These are phyloP conservation scores for Alnus glutinosa DNA, from an alignment of 306 rosid genomes.

Conservation along the genomic window DNA sequence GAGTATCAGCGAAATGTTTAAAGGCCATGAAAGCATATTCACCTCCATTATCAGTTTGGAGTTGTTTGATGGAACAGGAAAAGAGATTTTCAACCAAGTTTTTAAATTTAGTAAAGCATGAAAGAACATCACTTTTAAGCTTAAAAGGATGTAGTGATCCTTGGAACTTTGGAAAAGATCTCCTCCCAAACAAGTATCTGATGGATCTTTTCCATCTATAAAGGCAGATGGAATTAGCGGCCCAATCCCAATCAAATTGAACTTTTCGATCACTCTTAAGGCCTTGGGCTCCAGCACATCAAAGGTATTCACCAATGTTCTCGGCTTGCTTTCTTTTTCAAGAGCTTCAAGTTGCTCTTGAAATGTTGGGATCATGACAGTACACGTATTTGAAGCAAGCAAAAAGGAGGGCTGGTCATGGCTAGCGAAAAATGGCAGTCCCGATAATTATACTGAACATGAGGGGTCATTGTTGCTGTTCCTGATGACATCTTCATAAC, in stretches of 20 bases:
- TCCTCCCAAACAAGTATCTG: slow-evolving; percentile 42
- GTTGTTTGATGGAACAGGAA: no score
- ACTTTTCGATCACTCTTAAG: slow-evolving; percentile 12
- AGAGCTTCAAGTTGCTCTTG: slow-evolving; percentile 15
- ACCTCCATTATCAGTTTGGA: no score
- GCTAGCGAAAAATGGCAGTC: slow-evolving; percentile 19
- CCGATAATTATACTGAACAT: not conserved
- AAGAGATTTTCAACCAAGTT: no score
- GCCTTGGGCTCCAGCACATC: slow-evolving; percentile 39
- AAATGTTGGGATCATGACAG: not conserved
- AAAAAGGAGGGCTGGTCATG: slow-evolving; percentile 43
- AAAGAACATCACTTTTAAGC: no score
- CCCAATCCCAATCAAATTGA: slow-evolving; percentile 44
- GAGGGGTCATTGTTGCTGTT: not conserved
- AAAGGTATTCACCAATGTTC: slow-evolving; percentile 36
- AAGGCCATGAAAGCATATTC: no score
- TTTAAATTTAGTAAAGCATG: no score
- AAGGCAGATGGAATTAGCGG: slow-evolving; percentile 59
- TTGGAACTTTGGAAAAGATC: slow-evolving; percentile 25
- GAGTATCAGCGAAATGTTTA: no score
- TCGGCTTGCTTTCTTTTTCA: slow-evolving; percentile 3
- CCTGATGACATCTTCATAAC: slow-evolving; percentile 12
- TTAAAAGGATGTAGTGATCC: slow-evolving; percentile 12
- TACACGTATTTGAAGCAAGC: not conserved
- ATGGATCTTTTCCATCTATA: slow-evolving; percentile 32